A percentile compares a stretch with the other conserved stretches of the same genome.
These are phyloP conservation scores for Saccharum officinarum DNA, from an alignment of 176 grass and related monocot species.

Conservation along the genomic window DNA sequence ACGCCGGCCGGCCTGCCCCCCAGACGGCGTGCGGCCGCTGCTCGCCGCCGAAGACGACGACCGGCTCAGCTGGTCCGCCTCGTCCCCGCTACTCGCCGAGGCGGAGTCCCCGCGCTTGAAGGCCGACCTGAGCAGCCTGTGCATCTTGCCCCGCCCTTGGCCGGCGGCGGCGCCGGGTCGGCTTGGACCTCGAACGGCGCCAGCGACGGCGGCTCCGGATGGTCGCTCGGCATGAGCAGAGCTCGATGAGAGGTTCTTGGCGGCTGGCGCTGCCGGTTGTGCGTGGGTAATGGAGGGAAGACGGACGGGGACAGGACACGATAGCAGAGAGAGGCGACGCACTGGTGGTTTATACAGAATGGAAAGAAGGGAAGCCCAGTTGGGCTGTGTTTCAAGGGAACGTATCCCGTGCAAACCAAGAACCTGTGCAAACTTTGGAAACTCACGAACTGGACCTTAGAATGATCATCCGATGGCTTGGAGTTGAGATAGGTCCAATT, in stretches of 20 bases:
- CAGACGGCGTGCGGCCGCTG: conserved; percentile 24
- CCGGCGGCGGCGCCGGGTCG: not conserved
- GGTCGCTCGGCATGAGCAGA: conserved; percentile 30
- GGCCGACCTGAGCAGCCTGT: conserved; percentile 59
- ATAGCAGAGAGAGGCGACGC: not conserved
- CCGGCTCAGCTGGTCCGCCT: conserved; percentile 27
- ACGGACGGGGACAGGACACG: not conserved
- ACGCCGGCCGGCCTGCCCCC: not conserved
- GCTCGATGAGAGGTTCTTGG: not conserved
- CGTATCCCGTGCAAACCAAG: too few species aligned
- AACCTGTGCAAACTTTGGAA: too few species aligned
- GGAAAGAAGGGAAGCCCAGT: too few species aligned
- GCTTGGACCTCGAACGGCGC: not conserved
- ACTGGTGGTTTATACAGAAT: not conserved
- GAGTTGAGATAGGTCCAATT: too few species aligned
- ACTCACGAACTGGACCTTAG: too few species aligned
- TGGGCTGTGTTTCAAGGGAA: too few species aligned
- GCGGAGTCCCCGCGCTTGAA: conserved; percentile 57
- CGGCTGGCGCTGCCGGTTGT: not conserved
- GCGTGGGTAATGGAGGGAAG: not conserved
- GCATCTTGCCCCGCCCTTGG: conserved; percentile 44
- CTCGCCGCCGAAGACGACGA: conserved; percentile 38
- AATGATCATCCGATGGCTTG: too few species aligned
- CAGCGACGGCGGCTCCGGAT: not conserved
- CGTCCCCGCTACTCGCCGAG: conserved; percentile 16